These are phyloP conservation scores for Sporothrix pallida DNA, from an alignment of 2,329 filamentous ascomycete genomes.

Conservation along the genomic window DNA sequence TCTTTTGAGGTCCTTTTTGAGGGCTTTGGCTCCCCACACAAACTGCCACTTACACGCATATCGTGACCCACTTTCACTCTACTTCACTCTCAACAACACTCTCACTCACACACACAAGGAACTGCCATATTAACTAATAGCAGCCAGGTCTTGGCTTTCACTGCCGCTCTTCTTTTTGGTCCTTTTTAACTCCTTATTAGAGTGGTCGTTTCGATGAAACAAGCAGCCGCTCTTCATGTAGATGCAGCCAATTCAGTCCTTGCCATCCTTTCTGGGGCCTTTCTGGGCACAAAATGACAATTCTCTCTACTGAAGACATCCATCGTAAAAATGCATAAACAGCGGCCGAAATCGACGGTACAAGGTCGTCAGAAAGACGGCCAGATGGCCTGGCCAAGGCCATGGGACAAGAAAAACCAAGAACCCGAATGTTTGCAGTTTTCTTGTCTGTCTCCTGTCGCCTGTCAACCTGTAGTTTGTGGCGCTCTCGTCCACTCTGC, in stretches of 20 bases:
- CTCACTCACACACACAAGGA: too few relatives aligned
- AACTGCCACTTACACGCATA: too few relatives aligned
- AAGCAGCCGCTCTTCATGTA: background rate
- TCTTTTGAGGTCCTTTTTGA: background rate
- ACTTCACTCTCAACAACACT: too few relatives aligned
- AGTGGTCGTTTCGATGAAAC: conserved; percentile 14
- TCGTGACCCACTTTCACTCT: background rate
- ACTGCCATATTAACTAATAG: too few relatives aligned
- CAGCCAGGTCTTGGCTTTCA: too few relatives aligned
- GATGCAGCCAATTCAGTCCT: background rate
- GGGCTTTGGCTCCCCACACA: too few relatives aligned
- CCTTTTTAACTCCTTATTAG: background rate
- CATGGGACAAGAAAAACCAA: background rate
- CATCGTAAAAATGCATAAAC: background rate
- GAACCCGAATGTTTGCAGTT: background rate
- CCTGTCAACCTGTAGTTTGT: background rate
- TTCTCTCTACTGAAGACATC: background rate
- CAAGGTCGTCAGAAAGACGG: too few relatives aligned
- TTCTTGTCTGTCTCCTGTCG: background rate
- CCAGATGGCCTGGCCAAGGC: conserved; percentile 9
- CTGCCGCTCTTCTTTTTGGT: background rate
- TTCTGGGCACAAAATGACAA: background rate
- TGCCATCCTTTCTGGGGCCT: too few relatives aligned
- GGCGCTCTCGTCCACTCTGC: background rate
- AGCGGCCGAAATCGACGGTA: background rate